phyloP scores from a whole-genome alignment of 2,329 filamentous ascomycete species.

The Nemania abortiva region DNA sequence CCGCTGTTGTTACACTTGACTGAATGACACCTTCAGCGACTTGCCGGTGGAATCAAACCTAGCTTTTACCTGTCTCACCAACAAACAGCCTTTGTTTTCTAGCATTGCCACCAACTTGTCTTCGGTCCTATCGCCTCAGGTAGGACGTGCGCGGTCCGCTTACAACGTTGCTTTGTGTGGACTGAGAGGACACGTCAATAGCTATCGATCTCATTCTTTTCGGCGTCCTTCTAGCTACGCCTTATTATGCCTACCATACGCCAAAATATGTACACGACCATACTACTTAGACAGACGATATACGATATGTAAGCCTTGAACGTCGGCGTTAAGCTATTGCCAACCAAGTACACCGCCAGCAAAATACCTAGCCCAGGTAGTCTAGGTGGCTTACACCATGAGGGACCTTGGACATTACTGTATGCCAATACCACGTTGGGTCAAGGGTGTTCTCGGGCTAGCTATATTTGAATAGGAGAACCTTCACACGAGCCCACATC shows the following conservation, averaged over 20 bases:
- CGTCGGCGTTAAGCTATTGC: constrained; percentile 17
- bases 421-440: constrained; percentile 27
- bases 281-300: background rate
- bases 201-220: background rate
- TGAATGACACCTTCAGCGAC: constrained; percentile 13
- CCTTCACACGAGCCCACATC: constrained; percentile 32
- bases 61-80: constrained; percentile 19
- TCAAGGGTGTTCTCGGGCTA: constrained; percentile 28
- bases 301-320: constrained; percentile 12
- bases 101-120: background rate
- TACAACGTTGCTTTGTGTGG: background rate
- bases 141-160: background rate
- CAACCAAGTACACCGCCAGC: constrained; percentile 22
- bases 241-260: background rate
- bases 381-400: constrained; percentile 17
- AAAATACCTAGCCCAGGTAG: constrained; percentile 13
- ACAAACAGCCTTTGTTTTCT: constrained; percentile 12
- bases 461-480: constrained; percentile 35
- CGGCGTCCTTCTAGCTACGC: background rate
- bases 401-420: constrained; percentile 30
- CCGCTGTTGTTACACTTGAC: constrained; percentile 20
- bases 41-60: constrained; percentile 12
- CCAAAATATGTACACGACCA: background rate
- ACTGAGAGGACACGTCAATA: background rate
- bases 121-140: background rate